Evolutionary conservation across 1,284 basidiomycete genomes (phyloP), one percentile per base, ranked within the genome.

Genomic region (Hypsizygus ulmarius): DNA sequence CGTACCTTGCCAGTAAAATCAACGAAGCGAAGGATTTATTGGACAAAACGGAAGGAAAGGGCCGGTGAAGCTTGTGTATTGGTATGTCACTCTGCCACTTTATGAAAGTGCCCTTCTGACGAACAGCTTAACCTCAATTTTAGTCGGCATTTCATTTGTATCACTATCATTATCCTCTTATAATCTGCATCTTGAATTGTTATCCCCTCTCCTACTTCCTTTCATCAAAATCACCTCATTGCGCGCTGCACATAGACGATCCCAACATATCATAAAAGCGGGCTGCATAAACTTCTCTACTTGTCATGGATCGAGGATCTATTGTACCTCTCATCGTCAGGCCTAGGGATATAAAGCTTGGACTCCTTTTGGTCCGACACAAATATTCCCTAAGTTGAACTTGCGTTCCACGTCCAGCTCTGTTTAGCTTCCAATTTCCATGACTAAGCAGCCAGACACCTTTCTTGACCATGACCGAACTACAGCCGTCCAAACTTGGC

Each of bases 1-100:
- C 96, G 1, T 97, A 96, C 68, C 72, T 99, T 33, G 96, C 96
- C n/a, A 95, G 93, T 63, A 98, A 97, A 77, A 93, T 96, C 49
- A 97, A 96, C 67, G 93, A 97, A 63, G 93, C 93, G 0, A 93
- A 91, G 63, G 89, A 92, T 57, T 57, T 93, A 49, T 66, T 93
- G 25, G 90, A 93, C 44, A 87, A 84, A 61, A 71, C 69, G n/a
- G 81, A 83, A 47, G 71, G 73, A 45, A 73, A 71, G 57, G 61
- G 63, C 44, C 67, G 74, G 62, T 75, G 60, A 48, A 36, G 36
- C 25, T 43, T 11, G 25, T 18, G 10, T 25, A 43, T 44, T 49
- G 39, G 49, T 54, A 37, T 48, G 53, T 18, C 14, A 18, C 11
- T 28, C 11, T 18, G 27, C 1, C 10, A 12, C 18, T 15, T 21